phyloP scores from a whole-genome alignment of 495 filamentous ascomycete genomes.

The Cudoniella acicularis region DNA sequence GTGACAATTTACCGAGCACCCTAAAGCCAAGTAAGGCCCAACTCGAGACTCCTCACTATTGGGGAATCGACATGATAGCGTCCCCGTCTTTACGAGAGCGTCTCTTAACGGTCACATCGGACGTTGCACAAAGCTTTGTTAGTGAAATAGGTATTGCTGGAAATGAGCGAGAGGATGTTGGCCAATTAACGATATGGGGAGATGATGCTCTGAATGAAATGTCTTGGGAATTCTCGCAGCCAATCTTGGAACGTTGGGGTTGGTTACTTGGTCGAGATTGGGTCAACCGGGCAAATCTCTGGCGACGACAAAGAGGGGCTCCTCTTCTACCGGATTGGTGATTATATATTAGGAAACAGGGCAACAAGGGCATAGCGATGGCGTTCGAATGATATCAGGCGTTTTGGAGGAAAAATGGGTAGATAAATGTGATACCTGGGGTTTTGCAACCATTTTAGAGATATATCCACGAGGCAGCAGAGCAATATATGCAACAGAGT shows the following conservation, averaged over 20 bases:
- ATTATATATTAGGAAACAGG: neutral
- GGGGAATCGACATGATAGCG: constrained; percentile 37
- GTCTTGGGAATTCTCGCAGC: constrained; percentile 35
- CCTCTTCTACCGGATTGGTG: constrained; percentile 27
- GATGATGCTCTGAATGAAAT: constrained; percentile 33
- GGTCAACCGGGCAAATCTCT: constrained; percentile 33
- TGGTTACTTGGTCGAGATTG: constrained; percentile 31
- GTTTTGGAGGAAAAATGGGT: neutral
- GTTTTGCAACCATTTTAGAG: neutral
- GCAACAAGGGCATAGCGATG: constrained; percentile 4
- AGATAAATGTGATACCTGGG: neutral
- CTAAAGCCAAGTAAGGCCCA: constrained; percentile 35
- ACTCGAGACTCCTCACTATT: constrained; percentile 36
- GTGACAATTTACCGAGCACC: constrained; percentile 18
- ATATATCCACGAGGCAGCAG: neutral
- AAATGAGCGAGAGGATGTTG: constrained; percentile 24
- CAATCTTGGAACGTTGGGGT: constrained; percentile 31
- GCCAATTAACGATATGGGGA: constrained; percentile 35
- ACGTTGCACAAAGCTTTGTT: constrained; percentile 28
- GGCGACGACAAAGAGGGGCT: constrained; percentile 31
- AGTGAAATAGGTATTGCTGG: constrained; percentile 26
- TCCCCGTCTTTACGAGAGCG: constrained; percentile 32
- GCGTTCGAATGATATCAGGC: neutral
- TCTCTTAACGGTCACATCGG: constrained; percentile 21
- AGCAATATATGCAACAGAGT: neutral